phyloP scores from a whole-genome alignment of 371 early-diverging fungal genomes.

The Aphelidium insulamus region DNA sequence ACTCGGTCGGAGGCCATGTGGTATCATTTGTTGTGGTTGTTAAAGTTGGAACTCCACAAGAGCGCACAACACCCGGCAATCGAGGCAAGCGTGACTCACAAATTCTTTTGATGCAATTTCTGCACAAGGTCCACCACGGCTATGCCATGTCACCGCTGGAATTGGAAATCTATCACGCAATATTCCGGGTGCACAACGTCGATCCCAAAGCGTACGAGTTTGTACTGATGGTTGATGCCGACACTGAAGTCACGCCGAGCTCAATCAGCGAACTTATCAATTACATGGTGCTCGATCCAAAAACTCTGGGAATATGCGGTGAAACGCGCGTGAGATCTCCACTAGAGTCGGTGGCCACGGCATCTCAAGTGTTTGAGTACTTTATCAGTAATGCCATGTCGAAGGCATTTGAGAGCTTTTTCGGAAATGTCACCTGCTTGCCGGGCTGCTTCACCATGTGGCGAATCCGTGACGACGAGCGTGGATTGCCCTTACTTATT shows the following conservation, averaged over 20 bases:
- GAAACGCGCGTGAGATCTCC: constrained; percentile 35
- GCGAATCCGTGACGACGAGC: constrained; percentile 25
- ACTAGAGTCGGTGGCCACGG: too few species aligned
- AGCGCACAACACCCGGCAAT: constrained; percentile 38
- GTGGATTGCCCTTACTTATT: constrained; percentile 15
- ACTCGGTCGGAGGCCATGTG: too few species aligned
- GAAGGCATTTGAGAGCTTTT: constrained; percentile 84
- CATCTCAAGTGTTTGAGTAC: constrained; percentile 79
- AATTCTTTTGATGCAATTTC: constrained; percentile 58
- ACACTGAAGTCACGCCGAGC: constrained; percentile 35
- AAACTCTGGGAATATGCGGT: constrained; percentile 48
- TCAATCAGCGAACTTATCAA: constrained; percentile 34
- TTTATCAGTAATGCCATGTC: constrained; percentile 83
- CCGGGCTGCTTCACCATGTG: constrained; percentile 93
- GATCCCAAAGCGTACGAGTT: constrained; percentile 38
- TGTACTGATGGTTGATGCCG: constrained; percentile 51
- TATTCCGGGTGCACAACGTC: constrained; percentile 26
- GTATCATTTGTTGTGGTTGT: constrained; percentile 26
- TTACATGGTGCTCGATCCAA: constrained; percentile 29
- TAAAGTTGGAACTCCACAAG: constrained; percentile 26
- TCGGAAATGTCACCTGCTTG: constrained; percentile 93
- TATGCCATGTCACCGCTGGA: constrained; percentile 59
- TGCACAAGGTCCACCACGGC: constrained; percentile 38
- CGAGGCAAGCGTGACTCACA: constrained; percentile 79
- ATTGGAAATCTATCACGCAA: constrained; percentile 42